Conservation (phyloP, 73 alveolate genomes). For the Stentor coeruleus region DNA sequence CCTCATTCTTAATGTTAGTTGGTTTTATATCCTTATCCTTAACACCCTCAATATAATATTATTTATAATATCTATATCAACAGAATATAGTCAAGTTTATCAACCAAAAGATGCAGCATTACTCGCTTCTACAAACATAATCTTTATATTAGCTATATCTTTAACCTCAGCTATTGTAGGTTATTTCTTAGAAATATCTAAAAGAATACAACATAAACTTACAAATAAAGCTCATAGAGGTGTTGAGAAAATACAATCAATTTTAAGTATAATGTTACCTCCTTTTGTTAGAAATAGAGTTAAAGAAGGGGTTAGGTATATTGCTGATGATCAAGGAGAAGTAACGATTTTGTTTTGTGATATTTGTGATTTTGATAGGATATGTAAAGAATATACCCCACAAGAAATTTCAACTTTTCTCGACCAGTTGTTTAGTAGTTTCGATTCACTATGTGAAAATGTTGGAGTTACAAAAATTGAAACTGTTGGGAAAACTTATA, state of each 20-base stretch:
- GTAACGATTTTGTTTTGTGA: constrained; percentile 56
- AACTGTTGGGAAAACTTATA: constrained; percentile 83
- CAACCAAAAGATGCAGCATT: neutral
- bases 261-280: neutral
- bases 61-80: neutral
- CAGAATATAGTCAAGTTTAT: neutral
- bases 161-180: neutral
- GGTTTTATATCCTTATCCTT: neutral
- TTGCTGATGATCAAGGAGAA: neutral
- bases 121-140: neutral
- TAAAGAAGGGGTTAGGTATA: neutral
- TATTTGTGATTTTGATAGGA: constrained; percentile 49
- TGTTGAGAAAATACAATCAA: neutral
- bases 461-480: constrained; percentile 57
- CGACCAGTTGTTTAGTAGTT: constrained; percentile 44
- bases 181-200: neutral
- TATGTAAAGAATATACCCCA: constrained; percentile 39
- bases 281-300: neutral
- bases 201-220: neutral
- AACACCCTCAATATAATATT: constrained; percentile 4
- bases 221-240: neutral
- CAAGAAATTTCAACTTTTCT: constrained; percentile 41
- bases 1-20: constrained; percentile 1
- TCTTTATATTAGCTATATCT: neutral
- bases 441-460: constrained; percentile 46